Evolutionary conservation across 768 basidiomycete genomes (phyloP).

Genomic region (Asterophora lycoperdoides): DNA sequence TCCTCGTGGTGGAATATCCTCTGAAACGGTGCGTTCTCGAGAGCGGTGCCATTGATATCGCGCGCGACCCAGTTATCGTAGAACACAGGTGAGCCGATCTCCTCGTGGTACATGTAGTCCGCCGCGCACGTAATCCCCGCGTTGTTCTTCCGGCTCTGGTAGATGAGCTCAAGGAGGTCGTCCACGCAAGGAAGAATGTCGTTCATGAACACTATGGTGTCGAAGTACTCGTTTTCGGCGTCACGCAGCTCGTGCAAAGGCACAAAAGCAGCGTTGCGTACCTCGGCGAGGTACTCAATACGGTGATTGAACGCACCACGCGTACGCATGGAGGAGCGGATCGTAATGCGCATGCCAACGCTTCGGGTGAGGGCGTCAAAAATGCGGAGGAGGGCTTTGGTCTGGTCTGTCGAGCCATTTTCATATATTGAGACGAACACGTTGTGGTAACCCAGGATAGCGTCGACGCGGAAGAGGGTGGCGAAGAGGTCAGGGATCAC

Average conservation of each 20-base stretch:
- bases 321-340: slow-evolving; percentile 88
- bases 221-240: slow-evolving; percentile 89
- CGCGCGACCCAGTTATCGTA: slow-evolving; percentile 99
- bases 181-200: slow-evolving; percentile 98
- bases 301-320: slow-evolving; percentile 97
- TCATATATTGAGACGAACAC: slow-evolving; percentile 99
- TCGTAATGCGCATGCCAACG: slow-evolving; percentile 90
- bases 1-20: slow-evolving; percentile 82
- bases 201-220: slow-evolving; percentile 99
- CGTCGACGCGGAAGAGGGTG: slow-evolving; percentile 89
- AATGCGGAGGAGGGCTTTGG: slow-evolving; percentile 91
- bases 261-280: slow-evolving; percentile 96
- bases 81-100: slow-evolving; percentile 90
- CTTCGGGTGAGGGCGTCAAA: slow-evolving; percentile 89
- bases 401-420: slow-evolving; percentile 98
- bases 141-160: slow-evolving; percentile 89
- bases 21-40: slow-evolving; percentile 98
- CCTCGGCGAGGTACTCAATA: slow-evolving; percentile 99
- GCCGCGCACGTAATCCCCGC: slow-evolving; percentile 98
- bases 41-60: slow-evolving; percentile 96
- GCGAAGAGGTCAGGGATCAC: slow-evolving; percentile 96
- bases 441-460: slow-evolving; percentile 94
- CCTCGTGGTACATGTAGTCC: slow-evolving; percentile 99
- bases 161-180: slow-evolving; percentile 96
- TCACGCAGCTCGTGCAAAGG: slow-evolving; percentile 94